These are phyloP conservation scores for Auricularia sp. DNA, from an alignment of 768 basidiomycete genomes.

Conservation along the genomic window DNA sequence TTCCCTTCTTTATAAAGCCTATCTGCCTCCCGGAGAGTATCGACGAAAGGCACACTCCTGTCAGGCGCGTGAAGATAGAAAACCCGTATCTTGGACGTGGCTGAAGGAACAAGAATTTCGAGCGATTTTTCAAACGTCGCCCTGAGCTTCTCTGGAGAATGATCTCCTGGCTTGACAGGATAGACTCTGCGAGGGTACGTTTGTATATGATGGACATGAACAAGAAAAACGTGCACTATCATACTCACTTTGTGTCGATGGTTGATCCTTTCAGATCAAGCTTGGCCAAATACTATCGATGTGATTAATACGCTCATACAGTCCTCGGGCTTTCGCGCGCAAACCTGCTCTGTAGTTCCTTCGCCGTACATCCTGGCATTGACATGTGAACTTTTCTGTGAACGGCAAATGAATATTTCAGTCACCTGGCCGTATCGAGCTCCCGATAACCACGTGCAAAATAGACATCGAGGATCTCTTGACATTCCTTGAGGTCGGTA, in stretches of 20 bases:
- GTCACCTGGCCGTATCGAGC: conserved; percentile 36
- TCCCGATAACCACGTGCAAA: conserved; percentile 32
- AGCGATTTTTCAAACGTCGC: conserved; percentile 39
- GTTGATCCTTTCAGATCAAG: conserved; percentile 31
- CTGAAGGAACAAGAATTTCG: conserved; percentile 31
- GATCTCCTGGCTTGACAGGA: conserved; percentile 32
- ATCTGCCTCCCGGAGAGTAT: conserved; percentile 44
- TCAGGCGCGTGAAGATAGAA: conserved; percentile 57
- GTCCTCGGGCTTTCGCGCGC: conserved; percentile 2
- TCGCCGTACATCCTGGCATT: conserved; percentile 30
- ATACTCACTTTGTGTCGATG: conserved; percentile 40
- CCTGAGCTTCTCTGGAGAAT: conserved; percentile 31
- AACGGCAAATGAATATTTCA: not conserved
- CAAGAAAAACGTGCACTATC: not conserved
- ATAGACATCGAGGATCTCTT: conserved; percentile 38
- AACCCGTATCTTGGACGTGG: conserved; percentile 29
- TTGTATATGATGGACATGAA: not conserved
- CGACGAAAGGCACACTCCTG: conserved; percentile 44
- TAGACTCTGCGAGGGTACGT: conserved; percentile 25
- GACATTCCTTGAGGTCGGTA: conserved; percentile 25
- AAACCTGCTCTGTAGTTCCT: conserved; percentile 47
- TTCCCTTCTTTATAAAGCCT: conserved; percentile 47
- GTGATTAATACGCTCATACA: not conserved
- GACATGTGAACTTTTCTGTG: not conserved
- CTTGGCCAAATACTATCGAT: conserved; percentile 27